These are phyloP conservation scores for Piromyces sp. DNA, from an alignment of 192 early-diverging fungal species.

Conservation along the genomic window DNA sequence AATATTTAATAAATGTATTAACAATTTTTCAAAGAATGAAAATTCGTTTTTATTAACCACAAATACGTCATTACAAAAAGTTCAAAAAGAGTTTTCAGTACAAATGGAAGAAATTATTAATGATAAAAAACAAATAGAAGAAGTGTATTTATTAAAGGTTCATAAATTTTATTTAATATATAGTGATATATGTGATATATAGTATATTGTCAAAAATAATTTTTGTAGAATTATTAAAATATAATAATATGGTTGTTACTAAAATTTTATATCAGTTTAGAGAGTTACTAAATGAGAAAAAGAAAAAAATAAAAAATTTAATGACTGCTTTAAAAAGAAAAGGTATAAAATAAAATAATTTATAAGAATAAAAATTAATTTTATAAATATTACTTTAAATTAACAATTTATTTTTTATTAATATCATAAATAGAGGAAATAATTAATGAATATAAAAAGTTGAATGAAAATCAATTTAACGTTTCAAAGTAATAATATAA, in stretches of 20 bases:
- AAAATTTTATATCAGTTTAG: too few relatives aligned
- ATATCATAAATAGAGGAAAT: too few relatives aligned
- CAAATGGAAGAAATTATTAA: background rate
- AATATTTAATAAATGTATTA: too few relatives aligned
- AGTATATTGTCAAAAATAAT: too few relatives aligned
- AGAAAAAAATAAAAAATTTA: background rate
- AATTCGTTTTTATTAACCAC: background rate
- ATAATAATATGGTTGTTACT: too few relatives aligned
- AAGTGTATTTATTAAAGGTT: background rate
- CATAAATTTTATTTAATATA: too few relatives aligned
- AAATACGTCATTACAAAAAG: background rate
- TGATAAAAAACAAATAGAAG: background rate
- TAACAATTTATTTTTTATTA: too few relatives aligned
- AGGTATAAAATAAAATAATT: background rate
- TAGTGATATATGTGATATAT: too few relatives aligned
- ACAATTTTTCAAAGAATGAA: background rate
- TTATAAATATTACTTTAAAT: too few relatives aligned
- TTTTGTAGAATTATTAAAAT: too few relatives aligned
- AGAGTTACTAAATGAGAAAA: background rate
- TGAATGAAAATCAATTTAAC: background rate
- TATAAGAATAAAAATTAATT: too few relatives aligned
- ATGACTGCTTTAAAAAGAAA: background rate
- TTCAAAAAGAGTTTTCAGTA: background rate
- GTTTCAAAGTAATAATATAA: background rate
- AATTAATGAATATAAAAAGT: background rate